These are phyloP conservation scores for Austroboletus novae-zelandiae DNA, from an alignment of 1,284 basidiomycete genomes.

Conservation along the genomic window DNA sequence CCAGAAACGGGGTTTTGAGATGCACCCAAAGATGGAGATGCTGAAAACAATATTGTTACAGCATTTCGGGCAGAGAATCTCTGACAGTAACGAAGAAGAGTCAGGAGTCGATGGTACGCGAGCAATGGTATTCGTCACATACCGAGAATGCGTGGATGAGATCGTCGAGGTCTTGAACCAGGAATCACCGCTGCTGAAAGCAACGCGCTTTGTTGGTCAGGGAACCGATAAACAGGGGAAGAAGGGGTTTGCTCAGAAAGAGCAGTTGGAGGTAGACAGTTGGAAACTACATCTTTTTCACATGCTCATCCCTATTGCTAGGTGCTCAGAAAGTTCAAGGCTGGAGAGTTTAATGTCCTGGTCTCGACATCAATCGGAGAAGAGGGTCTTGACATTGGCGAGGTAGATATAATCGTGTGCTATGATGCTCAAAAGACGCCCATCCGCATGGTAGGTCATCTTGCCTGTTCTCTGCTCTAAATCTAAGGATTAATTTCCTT, in stretches of 20 bases:
- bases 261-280: slow-evolving; percentile 75
- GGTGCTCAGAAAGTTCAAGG: slow-evolving; percentile 86
- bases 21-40: slow-evolving; percentile 94
- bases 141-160: slow-evolving; percentile 87
- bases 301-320: slow-evolving; percentile 31
- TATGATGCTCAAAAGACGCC: slow-evolving; percentile 97
- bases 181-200: slow-evolving; percentile 72
- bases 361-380: slow-evolving; percentile 98
- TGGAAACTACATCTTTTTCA: not conserved
- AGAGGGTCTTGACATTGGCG: slow-evolving; percentile 99
- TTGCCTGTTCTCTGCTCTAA: not conserved
- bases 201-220: slow-evolving; percentile 90
- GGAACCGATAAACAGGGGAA: slow-evolving; percentile 81
- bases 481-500: slow-evolving; percentile 1
- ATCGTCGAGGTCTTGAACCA: slow-evolving; percentile 77
- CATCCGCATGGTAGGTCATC: slow-evolving; percentile 82
- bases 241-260: slow-evolving; percentile 88
- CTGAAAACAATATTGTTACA: slow-evolving; percentile 75
- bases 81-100: slow-evolving; percentile 38
- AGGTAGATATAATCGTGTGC: slow-evolving; percentile 96
- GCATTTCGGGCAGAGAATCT: slow-evolving; percentile 69
- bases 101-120: slow-evolving; percentile 49
- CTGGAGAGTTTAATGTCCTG: slow-evolving; percentile 86
- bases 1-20: slow-evolving; percentile 49
- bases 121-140: slow-evolving; percentile 96